Percentiles rank a stretch among this genome's conserved stretches.
Conservation (phyloP, 169 alveolate genomes). For the Sarcocystis neurona region DNA sequence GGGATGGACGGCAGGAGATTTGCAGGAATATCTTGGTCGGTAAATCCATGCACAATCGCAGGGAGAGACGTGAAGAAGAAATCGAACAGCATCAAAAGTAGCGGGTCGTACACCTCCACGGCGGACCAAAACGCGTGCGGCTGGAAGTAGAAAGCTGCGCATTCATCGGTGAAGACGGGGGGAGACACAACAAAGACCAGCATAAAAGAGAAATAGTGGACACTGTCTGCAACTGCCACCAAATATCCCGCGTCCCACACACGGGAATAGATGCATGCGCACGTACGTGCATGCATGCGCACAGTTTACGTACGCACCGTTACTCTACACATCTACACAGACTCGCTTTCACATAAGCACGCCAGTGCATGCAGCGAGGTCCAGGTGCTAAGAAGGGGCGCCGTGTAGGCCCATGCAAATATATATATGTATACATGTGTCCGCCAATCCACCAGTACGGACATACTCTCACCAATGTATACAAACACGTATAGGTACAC, state of each 20-base stretch:
- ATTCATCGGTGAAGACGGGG: no score
- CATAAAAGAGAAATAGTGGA: background rate
- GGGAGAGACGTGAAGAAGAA: conserved; percentile 45
- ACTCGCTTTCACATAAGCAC: no score
- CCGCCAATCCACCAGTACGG: no score
- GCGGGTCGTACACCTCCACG: conserved; percentile 48
- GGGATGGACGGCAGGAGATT: conserved; percentile 45
- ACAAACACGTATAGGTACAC: no score
- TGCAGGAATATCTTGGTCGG: conserved; percentile 45
- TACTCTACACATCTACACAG: background rate
- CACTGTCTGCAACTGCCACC: background rate
- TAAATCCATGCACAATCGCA: conserved; percentile 11
- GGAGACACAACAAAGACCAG: background rate
- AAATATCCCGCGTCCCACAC: background rate
- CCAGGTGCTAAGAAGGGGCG: no score
- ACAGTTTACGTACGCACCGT: background rate
- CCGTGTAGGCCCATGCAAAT: no score
- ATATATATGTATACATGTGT: no score
- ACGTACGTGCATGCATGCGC: background rate
- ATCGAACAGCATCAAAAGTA: conserved; percentile 31
- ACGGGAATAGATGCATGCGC: background rate
- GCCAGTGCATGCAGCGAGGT: no score
- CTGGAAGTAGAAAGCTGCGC: conserved; percentile 56
- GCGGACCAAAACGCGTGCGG: conserved; percentile 61
- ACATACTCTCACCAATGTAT: no score